These are phyloP conservation scores for Phytophthora pisi DNA, from an alignment of 352 stramenopile genomes.

Conservation along the genomic window DNA sequence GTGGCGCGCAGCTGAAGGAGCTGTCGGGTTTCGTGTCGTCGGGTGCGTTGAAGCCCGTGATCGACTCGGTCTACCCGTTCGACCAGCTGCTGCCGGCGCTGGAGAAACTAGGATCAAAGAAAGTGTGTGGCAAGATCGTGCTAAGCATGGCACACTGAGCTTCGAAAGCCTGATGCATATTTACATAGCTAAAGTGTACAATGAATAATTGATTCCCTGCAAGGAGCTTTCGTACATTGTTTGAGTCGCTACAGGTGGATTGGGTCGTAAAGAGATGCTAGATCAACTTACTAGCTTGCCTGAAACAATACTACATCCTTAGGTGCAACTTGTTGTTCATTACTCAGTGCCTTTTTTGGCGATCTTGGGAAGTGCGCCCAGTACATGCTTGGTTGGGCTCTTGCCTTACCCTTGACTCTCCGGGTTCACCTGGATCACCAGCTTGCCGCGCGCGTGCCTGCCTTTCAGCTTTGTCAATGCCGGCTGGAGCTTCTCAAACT, in stretches of 20 bases:
- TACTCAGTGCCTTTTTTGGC: background rate
- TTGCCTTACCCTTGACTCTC: conserved; percentile 12
- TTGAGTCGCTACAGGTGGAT: background rate
- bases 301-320: no score
- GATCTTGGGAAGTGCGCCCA: background rate
- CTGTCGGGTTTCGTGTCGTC: conserved; percentile 40
- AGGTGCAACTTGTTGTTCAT: background rate
- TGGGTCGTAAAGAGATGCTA: no score
- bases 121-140: conserved; percentile 61
- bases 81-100: conserved; percentile 44
- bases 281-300: no score
- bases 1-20: conserved; percentile 41
- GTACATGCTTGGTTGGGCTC: background rate
- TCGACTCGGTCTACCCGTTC: conserved; percentile 52
- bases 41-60: conserved; percentile 34
- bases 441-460: conserved; percentile 55
- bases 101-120: conserved; percentile 41
- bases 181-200: background rate
- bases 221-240: background rate
- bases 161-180: background rate
- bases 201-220: background rate
- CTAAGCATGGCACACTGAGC: conserved; percentile 11
- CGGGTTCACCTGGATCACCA: conserved; percentile 44
- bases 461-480: conserved; percentile 49
- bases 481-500: conserved; percentile 44